phyloP scores from a whole-genome alignment of 805 yeast genomes.

The Clavispora asparagi region DNA sequence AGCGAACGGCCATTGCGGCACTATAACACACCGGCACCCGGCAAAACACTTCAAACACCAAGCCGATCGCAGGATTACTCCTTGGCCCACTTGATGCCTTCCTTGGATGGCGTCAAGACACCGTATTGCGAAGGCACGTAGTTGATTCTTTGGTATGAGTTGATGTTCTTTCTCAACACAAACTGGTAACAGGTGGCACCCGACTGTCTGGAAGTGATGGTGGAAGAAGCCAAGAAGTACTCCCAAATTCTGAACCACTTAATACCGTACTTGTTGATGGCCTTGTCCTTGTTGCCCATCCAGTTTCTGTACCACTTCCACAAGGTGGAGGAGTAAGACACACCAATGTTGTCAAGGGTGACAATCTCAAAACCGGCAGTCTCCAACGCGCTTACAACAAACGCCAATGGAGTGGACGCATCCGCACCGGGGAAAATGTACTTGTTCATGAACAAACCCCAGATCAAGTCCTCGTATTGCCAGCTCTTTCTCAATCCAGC shows the following conservation, averaged over 20 bases:
- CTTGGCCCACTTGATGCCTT: constrained; percentile 57
- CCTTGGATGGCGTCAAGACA: constrained; percentile 51
- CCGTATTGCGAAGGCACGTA: constrained; percentile 78
- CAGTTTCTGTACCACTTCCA: constrained; percentile 96
- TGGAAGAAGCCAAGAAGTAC: constrained; percentile 76
- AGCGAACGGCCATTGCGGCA: no score
- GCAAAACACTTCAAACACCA: background rate
- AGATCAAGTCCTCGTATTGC: constrained; percentile 90
- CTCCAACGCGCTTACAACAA: constrained; percentile 72
- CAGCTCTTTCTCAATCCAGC: constrained; percentile 88
- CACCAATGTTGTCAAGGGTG: constrained; percentile 83
- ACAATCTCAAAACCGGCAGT: constrained; percentile 83
- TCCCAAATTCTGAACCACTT: constrained; percentile 95
- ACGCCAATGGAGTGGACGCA: constrained; percentile 89
- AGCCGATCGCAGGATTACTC: constrained; percentile 1
- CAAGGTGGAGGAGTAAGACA: constrained; percentile 84
- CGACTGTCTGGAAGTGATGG: constrained; percentile 87
- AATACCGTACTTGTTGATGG: constrained; percentile 72
- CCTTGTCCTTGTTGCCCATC: constrained; percentile 76
- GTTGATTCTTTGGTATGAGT: constrained; percentile 77
- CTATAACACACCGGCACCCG: no score
- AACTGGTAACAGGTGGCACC: constrained; percentile 90
- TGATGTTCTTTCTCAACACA: constrained; percentile 83
- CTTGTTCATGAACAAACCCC: constrained; percentile 97
- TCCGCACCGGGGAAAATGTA: constrained; percentile 97